These are phyloP conservation scores for Austroboletus niveus DNA, from an alignment of 1,284 basidiomycete genomes.

Conservation along the genomic window DNA sequence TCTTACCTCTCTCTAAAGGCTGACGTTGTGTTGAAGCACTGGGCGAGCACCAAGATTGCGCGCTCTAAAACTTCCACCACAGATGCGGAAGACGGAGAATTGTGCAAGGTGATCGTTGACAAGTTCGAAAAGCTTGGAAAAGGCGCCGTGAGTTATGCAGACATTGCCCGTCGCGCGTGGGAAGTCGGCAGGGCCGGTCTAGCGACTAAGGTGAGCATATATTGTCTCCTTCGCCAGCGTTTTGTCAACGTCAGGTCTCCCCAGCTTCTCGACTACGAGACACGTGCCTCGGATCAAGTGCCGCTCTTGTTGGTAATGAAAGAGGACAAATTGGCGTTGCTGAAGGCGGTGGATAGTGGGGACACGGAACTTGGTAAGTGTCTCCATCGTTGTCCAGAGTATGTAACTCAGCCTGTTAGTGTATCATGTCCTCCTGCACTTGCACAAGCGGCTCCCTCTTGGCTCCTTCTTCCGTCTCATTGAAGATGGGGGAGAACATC, in stretches of 20 bases:
- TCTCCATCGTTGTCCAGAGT: not conserved
- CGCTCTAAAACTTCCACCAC: conserved; percentile 60
- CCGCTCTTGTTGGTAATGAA: conserved; percentile 93
- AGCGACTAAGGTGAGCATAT: conserved; percentile 74
- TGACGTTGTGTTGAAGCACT: conserved; percentile 89
- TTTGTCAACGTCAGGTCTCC: not conserved
- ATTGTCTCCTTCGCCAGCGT: not conserved
- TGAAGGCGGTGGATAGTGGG: conserved; percentile 91
- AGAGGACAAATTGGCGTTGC: conserved; percentile 84
- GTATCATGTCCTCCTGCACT: conserved; percentile 85
- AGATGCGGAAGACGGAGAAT: conserved; percentile 67
- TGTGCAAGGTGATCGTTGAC: conserved; percentile 81
- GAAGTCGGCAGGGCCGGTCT: conserved; percentile 82
- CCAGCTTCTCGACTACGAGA: conserved; percentile 90
- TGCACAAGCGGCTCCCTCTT: conserved; percentile 80
- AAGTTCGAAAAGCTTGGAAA: conserved; percentile 80
- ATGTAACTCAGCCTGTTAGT: conserved; percentile 46
- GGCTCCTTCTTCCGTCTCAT: conserved; percentile 95
- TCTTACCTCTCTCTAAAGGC: conserved; percentile 81
- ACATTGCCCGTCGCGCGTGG: conserved; percentile 94
- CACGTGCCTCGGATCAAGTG: conserved; percentile 89
- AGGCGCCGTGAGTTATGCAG: conserved; percentile 84
- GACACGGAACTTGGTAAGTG: conserved; percentile 88
- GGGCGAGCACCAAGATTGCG: conserved; percentile 92
- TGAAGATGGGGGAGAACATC: conserved; percentile 79